A percentile compares a stretch with the other conserved stretches of the same genome.
Conservation (phyloP, 805 yeast genomes). For the Myxozyma mucilagina region DNA sequence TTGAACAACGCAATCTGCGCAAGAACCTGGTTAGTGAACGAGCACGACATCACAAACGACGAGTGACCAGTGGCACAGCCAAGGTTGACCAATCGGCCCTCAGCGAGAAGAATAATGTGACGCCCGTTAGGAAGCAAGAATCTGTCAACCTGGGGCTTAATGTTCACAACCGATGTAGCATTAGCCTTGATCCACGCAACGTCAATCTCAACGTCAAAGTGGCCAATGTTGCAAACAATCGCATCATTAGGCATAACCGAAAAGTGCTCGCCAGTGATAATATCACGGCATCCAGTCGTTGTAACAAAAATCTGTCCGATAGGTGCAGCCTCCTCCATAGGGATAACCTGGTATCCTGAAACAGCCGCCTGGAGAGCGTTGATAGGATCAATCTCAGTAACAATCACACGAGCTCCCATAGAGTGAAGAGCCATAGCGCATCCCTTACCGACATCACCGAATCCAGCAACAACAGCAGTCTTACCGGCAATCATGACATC, state of each 20-base stretch:
- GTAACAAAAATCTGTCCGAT: slow-evolving; percentile 97
- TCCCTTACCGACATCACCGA: slow-evolving; percentile 99
- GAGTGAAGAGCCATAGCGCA: slow-evolving; percentile 98
- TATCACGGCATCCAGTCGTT: slow-evolving; percentile 99
- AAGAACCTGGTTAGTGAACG: slow-evolving; percentile 98
- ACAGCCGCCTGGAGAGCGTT: slow-evolving; percentile 99
- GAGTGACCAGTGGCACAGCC: slow-evolving; percentile 99
- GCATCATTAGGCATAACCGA: slow-evolving; percentile 97
- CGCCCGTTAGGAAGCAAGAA: slow-evolving; percentile 84
- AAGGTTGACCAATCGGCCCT: slow-evolving; percentile 98
- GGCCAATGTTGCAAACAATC: slow-evolving; percentile 99
- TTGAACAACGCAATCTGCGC: slow-evolving; percentile 98
- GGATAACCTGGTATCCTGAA: slow-evolving; percentile 94
- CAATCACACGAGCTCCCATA: slow-evolving; percentile 98
- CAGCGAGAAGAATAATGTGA: slow-evolving; percentile 94
- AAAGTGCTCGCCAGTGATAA: slow-evolving; percentile 87
- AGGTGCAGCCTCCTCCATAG: slow-evolving; percentile 90
- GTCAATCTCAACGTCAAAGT: slow-evolving; percentile 98
- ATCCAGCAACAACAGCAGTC: slow-evolving; percentile 98
- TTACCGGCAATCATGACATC: slow-evolving; percentile 99
- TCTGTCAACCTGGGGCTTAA: slow-evolving; percentile 99
- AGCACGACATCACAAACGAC: slow-evolving; percentile 98
- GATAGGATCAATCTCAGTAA: slow-evolving; percentile 97
- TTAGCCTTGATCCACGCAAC: slow-evolving; percentile 98
- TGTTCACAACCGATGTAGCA: slow-evolving; percentile 91